Evolutionary conservation across 345 rosid species (phyloP), one percentile per base, ranked within the genome.

Genomic region (Anacardium occidentale): DNA sequence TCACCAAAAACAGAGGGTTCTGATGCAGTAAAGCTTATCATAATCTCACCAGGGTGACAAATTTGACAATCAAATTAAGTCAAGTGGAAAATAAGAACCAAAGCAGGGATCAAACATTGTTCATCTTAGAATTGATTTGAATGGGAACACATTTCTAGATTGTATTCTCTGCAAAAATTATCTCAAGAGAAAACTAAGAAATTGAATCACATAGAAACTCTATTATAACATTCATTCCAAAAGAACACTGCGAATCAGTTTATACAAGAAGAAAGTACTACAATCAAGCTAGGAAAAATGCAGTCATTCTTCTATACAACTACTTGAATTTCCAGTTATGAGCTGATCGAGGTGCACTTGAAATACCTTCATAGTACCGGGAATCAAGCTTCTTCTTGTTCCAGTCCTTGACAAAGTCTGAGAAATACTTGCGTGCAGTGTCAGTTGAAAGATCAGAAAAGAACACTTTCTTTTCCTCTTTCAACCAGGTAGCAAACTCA

Each of bases 401-500:
- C 97, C 98, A 94, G 48, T 76, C 92, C 78, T 87, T 78, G 52
- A 90, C 82, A 54, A 94, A 92, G 71, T 82, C 85, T 0, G 82
- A 55, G 70, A 92, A 94, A 78, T 86, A 69, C 51, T 83, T 78
- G 0, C 90, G 83, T 18, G 98, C 93, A 63, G 95, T 77, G 76
- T 90, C 94, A 0, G 98, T 83, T 0, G 91, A 90, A 70, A 94
- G 95, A 42, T 94, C 95, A 2, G 93, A 88, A 78, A 94, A 94
- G 75, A 88, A 94, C 25, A 83, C 62, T n/a, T 77, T 76, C 47
- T 86, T 92, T 81, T 92, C 82, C 71, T 94, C 98, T 85, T 81
- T 88, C 71, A 94, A 85, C 98, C 97, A 94, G 51, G 95, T 86
- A 15, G 97, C 86, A 67, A 92, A 94, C 81, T 94, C 98, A 5